These are phyloP conservation scores for Fusarium sp. DNA, from an alignment of 2,329 filamentous ascomycete species.

Conservation along the genomic window DNA sequence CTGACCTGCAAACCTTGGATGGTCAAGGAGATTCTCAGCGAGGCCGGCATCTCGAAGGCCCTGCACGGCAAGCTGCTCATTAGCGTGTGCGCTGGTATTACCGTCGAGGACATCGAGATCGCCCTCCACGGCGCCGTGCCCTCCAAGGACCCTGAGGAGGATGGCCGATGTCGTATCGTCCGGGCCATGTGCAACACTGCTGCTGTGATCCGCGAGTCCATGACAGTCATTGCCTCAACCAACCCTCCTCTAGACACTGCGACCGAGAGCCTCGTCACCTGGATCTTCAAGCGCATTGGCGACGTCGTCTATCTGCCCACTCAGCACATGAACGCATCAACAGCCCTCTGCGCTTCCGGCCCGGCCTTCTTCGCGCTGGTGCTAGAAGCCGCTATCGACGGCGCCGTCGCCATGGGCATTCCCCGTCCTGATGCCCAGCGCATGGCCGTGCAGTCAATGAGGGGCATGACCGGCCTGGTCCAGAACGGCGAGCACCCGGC, in stretches of 20 bases:
- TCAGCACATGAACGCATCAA: slow-evolving; percentile 79
- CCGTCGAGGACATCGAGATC: slow-evolving; percentile 76
- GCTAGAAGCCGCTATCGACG: slow-evolving; percentile 82
- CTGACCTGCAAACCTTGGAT: slow-evolving; percentile 87
- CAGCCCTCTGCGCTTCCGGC: slow-evolving; percentile 81
- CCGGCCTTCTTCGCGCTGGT: slow-evolving; percentile 84
- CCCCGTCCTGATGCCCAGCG: slow-evolving; percentile 80
- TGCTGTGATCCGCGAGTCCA: slow-evolving; percentile 82
- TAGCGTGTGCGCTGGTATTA: slow-evolving; percentile 85
- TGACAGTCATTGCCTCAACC: slow-evolving; percentile 83
- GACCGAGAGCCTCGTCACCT: slow-evolving; percentile 74
- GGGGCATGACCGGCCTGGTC: slow-evolving; percentile 79
- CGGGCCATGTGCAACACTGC: slow-evolving; percentile 91
- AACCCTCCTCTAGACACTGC: slow-evolving; percentile 70
- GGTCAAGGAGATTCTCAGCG: slow-evolving; percentile 77
- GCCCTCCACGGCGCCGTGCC: slow-evolving; percentile 72
- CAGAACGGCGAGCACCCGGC: slow-evolving; percentile 82
- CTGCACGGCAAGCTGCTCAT: slow-evolving; percentile 86
- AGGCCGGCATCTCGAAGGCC: slow-evolving; percentile 79
- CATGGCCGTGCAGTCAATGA: slow-evolving; percentile 87
- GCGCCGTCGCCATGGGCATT: slow-evolving; percentile 84
- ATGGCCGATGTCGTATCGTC: slow-evolving; percentile 75
- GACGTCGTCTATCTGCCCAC: slow-evolving; percentile 78
- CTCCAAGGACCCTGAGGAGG: slow-evolving; percentile 61
- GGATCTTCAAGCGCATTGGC: slow-evolving; percentile 84